These are phyloP conservation scores for Pyrus betulifolia DNA, from an alignment of 306 rosid genomes.

Conservation along the genomic window DNA sequence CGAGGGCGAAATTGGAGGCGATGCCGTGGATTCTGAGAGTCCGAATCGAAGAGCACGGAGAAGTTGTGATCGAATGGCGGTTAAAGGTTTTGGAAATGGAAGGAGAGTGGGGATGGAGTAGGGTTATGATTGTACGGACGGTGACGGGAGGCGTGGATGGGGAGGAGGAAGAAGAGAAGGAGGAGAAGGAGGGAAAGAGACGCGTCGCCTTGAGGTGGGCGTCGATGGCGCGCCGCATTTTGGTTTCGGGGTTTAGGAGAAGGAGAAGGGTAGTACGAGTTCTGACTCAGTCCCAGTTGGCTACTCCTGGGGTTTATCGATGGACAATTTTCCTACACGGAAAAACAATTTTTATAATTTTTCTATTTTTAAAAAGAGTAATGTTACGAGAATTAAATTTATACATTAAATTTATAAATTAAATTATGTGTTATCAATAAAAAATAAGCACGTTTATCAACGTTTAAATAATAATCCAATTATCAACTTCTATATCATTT, in stretches of 20 bases:
- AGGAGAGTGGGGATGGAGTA: slow-evolving; percentile 11
- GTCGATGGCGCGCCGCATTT: slow-evolving; percentile 57
- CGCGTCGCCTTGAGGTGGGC: slow-evolving; percentile 35
- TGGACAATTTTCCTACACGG: background rate
- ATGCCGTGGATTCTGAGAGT: background rate
- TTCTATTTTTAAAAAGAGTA: too few species aligned
- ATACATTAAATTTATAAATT: too few species aligned
- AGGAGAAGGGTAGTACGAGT: background rate
- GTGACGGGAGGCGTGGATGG: slow-evolving; percentile 11
- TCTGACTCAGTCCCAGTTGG: background rate
- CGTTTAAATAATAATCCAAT: too few species aligned
- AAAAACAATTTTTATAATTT: too few species aligned
- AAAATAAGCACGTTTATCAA: too few species aligned
- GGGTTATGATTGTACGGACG: slow-evolving; percentile 26
- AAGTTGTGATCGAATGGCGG: slow-evolving; percentile 2
- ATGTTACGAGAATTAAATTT: too few species aligned
- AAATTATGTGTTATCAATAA: too few species aligned
- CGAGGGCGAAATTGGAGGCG: slow-evolving; percentile 1
- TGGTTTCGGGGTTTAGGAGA: background rate
- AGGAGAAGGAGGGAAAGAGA: slow-evolving; percentile 15
- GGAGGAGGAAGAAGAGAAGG: slow-evolving; percentile 23
- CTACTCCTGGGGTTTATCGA: background rate
- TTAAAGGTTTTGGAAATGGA: slow-evolving; percentile 17
- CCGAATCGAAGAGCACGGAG: background rate
- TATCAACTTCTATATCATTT: too few species aligned